These are phyloP conservation scores for Solanum pinnatisectum DNA, from an alignment of 257 asterid species.

Conservation along the genomic window DNA sequence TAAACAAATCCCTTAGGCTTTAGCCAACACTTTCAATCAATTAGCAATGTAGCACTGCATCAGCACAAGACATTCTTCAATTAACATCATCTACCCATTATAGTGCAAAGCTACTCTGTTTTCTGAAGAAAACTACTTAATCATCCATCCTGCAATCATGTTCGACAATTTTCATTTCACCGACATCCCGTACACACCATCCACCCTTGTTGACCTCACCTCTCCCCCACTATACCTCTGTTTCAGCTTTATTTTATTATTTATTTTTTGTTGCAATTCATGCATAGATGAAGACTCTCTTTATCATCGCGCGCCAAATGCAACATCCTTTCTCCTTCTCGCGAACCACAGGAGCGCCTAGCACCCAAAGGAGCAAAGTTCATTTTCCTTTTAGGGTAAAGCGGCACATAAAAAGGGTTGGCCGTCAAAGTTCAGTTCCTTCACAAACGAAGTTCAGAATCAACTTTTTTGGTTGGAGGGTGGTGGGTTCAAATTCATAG, in stretches of 20 bases:
- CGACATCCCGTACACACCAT: not conserved
- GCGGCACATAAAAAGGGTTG: not conserved
- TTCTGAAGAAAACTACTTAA: not conserved
- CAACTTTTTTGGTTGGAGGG: not conserved
- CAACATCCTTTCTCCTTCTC: not conserved
- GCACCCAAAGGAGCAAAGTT: not conserved
- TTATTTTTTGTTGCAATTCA: not conserved
- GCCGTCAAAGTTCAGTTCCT: not conserved
- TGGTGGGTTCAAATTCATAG: not conserved
- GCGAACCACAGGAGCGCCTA: not conserved
- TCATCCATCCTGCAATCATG: not conserved
- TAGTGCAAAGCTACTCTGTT: not conserved
- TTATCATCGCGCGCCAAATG: not conserved
- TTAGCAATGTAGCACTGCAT: not conserved
- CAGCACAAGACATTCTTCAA: not conserved
- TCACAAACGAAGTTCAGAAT: not conserved
- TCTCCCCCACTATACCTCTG: not conserved
- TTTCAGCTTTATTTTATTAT: not conserved
- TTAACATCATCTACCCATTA: not conserved
- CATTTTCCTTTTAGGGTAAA: not conserved
- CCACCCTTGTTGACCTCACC: not conserved
- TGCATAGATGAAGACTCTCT: not conserved
- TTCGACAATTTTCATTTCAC: not conserved
- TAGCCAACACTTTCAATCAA: not conserved
- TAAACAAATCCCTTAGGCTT: not conserved